A percentile compares a stretch with the other conserved stretches of the same genome.
phyloP scores from a whole-genome alignment of 768 basidiomycete genomes.

The Naganishia kalamii region DNA sequence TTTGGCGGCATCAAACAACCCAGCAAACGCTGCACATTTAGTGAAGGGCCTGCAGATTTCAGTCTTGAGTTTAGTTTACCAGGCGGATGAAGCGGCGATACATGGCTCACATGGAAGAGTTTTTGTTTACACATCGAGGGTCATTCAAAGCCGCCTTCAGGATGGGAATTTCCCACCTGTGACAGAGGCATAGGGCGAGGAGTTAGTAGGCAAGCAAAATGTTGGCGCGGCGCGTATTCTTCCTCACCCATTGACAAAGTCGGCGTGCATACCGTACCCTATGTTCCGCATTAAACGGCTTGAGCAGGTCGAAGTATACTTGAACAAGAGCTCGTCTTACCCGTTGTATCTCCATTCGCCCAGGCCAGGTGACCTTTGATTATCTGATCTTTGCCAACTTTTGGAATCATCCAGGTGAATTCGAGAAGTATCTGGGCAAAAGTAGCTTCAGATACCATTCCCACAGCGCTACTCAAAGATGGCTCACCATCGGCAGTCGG shows the following conservation, averaged over 20 bases:
- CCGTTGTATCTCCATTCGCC: constrained; percentile 60
- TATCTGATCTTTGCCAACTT: constrained; percentile 8
- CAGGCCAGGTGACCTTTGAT: constrained; percentile 35
- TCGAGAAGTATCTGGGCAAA: constrained; percentile 34
- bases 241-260: constrained; percentile 30
- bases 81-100: constrained; percentile 9
- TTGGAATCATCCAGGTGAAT: constrained; percentile 30
- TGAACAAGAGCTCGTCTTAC: constrained; percentile 30
- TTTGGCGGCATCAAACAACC: constrained; percentile 1
- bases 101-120: not conserved
- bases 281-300: not conserved
- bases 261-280: constrained; percentile 55
- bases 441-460: not conserved
- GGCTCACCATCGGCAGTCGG: constrained; percentile 31
- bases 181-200: not conserved
- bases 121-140: constrained; percentile 26
- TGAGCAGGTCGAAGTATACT: not conserved
- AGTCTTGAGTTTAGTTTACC: not conserved
- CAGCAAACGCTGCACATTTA: not conserved
- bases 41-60: not conserved
- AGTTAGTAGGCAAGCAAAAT: not conserved
- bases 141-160: constrained; percentile 56
- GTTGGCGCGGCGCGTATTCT: too few species aligned
- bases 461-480: not conserved
- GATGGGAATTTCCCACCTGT: constrained; percentile 56